These are phyloP conservation scores for Vaccinium corymbosum DNA, from an alignment of 148 eudicot genomes.

Conservation along the genomic window DNA sequence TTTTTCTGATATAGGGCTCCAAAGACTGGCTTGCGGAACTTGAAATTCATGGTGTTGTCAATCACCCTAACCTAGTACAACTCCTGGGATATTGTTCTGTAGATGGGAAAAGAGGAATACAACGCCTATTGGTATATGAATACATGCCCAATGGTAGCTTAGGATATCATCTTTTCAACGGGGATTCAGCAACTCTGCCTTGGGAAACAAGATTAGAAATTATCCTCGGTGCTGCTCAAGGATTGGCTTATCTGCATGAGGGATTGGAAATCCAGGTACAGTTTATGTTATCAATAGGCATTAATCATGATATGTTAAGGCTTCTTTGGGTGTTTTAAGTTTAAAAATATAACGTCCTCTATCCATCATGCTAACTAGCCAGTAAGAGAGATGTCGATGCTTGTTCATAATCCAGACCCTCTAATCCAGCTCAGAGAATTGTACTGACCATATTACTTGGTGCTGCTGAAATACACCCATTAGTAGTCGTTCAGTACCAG, in stretches of 20 bases:
- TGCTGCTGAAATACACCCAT: not conserved
- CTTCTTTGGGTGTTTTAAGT: not conserved
- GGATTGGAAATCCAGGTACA: slow-evolving; percentile 71
- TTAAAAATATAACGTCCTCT: not conserved
- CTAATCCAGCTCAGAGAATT: slow-evolving; percentile 1
- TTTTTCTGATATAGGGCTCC: slow-evolving; percentile 45
- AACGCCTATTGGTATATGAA: slow-evolving; percentile 70
- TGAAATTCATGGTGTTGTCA: slow-evolving; percentile 64
- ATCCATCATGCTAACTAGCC: not conserved
- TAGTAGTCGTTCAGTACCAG: not conserved
- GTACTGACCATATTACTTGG: not conserved
- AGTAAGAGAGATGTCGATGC: not conserved
- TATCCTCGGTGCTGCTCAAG: slow-evolving; percentile 82
- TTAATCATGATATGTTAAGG: not conserved
- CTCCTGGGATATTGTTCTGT: slow-evolving; percentile 68
- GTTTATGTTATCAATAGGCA: slow-evolving; percentile 4
- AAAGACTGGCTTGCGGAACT: slow-evolving; percentile 79
- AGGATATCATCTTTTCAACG: slow-evolving; percentile 62
- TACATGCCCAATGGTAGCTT: slow-evolving; percentile 78
- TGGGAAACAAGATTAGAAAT: slow-evolving; percentile 65
- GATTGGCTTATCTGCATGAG: slow-evolving; percentile 72
- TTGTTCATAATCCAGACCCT: not conserved
- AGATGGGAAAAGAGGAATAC: slow-evolving; percentile 65
- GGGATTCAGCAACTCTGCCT: slow-evolving; percentile 41
- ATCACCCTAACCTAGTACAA: slow-evolving; percentile 73